These are phyloP conservation scores for Lagenidium giganteum DNA, from an alignment of 352 stramenopile genomes.

Conservation along the genomic window DNA sequence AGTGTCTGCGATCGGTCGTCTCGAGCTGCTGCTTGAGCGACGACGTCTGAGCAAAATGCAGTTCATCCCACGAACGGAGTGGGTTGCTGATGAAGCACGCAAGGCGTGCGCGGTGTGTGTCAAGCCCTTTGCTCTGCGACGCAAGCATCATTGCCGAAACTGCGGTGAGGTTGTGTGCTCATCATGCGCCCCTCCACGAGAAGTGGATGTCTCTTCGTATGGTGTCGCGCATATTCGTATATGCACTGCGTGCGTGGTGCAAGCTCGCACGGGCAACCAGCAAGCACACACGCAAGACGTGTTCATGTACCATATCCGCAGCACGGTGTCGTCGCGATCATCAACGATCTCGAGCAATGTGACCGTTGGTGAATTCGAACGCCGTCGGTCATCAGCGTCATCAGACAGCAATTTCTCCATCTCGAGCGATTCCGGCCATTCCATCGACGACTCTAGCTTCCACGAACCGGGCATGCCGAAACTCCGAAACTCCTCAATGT, in stretches of 20 bases:
- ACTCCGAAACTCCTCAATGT: conserved; percentile 25
- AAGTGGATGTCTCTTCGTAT: conserved; percentile 34
- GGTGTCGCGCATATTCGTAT: conserved; percentile 40
- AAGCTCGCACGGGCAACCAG: conserved; percentile 24
- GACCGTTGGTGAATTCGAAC: conserved; percentile 17
- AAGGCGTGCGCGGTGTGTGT: conserved; percentile 59
- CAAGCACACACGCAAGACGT: conserved; percentile 21
- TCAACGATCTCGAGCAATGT: conserved; percentile 30
- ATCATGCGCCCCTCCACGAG: conserved; percentile 46
- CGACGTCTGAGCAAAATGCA: conserved; percentile 51
- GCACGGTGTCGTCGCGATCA: conserved; percentile 16
- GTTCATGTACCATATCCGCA: conserved; percentile 37
- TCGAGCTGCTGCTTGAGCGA: conserved; percentile 54
- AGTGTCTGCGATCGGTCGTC: conserved; percentile 31
- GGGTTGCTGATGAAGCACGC: conserved; percentile 51
- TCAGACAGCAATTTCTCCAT: conserved; percentile 21
- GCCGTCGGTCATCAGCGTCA: conserved; percentile 5
- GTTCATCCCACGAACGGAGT: conserved; percentile 41
- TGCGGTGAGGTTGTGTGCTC: conserved; percentile 76
- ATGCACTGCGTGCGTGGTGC: conserved; percentile 59
- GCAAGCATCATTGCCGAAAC: conserved; percentile 64
- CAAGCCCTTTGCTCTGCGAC: conserved; percentile 51
- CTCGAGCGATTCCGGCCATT: conserved; percentile 8
- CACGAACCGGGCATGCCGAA: conserved; percentile 2
- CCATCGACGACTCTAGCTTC: conserved; percentile 3